Base-by-base conservation (phyloP, 176 grass and related monocot species). In the Aegilops sharonensis region DNA sequence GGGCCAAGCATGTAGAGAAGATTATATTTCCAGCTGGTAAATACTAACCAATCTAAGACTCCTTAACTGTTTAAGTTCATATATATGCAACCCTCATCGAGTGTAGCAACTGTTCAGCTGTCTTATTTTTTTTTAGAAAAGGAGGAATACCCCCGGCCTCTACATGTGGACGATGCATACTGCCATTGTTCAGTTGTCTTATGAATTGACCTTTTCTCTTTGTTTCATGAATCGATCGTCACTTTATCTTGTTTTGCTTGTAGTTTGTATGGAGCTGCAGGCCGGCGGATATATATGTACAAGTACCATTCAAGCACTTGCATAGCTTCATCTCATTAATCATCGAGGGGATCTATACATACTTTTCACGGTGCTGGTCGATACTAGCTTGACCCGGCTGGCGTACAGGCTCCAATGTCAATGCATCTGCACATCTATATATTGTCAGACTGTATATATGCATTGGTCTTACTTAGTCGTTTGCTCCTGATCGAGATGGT, bases 1-100 rank as follows among this genome's bases (percentile, higher is more conserved):
- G 93, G 94, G 93, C 93, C 93, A 98, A 98, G 96, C 96, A 98
- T 94, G 8, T 2, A 39, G 9, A n/a, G 8, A 5, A 70, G 68
- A n/a, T 71, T 23, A 23, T 4, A 40, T 40, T 71, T 6, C 34
- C 35, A 21, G 3, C 52, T 17, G 17, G 34, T 67, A 67, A 64
- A 29, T 13, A 6, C 13, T 17, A 56, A 56, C 5, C 17, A 56
- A 20, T 56, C 15, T 18, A 56, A 17, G 6, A 17, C 52, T 18
- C 52, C 15, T 56, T 56, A 6, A 18, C 52, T 56, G 52, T 30
- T 5, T 14, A 11, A 64, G 24, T 14, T 9, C 37, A 39, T 39
- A 4, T 39, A 39, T 67, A 67, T 56, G 5, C 52, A 56, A 56
- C 5, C 17, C 15, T 56, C 15, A 20, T 56, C 52, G 2, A 56